Base-by-base conservation (phyloP, 352 stramenopile genomes). In the Globisporangium spinosum region DNA sequence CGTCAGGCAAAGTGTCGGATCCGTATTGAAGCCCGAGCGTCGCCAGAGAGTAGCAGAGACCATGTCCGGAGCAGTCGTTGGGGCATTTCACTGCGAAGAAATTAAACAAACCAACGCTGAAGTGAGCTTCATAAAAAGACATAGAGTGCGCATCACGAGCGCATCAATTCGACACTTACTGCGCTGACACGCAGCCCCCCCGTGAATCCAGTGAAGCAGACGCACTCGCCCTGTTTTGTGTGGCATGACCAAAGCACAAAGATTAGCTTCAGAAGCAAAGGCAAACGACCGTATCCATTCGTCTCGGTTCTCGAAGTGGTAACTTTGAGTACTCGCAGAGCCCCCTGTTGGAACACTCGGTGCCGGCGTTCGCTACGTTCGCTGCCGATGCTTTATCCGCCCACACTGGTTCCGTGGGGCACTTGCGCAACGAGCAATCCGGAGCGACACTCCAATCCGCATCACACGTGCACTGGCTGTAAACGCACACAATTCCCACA, bases 381-480 rank as follows among this genome's bases (percentile, higher is more conserved):
- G 78, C 35, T 9, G 83, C 75, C 6, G 69, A 83, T 4, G 89
- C 89, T 62, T 97, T 94, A 70, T 95, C 87, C 7, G 83, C 75
- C 89, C 89, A 97, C 3, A 87, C 87, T 15, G 80, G 59, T 0
- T 84, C 89, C 12, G 61, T 85, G 4, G 89, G 83, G 58, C 88
- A 97, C 47, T 83, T 84, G 17, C 80, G 79, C 55, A 78, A 64
- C 2, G 85, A 93, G 61, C 87, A 95, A 60, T 95, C 87, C 1
- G 85, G 82, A 0, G 84, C 88, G 40, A 83, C 67, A 2, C 74
- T 75, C 80, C 82, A 96, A 27, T 77, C 77, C 2, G 73, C 29
- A 51, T 92, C 86, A 62, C 88, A 96, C 3, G 69, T 89, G 58
- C 86, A 96, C 62, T 86, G 72, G 62, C 83, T 91, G 43, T 47